These are phyloP conservation scores for Lentinus polychrous DNA, from an alignment of 1,284 basidiomycete genomes.

Conservation along the genomic window DNA sequence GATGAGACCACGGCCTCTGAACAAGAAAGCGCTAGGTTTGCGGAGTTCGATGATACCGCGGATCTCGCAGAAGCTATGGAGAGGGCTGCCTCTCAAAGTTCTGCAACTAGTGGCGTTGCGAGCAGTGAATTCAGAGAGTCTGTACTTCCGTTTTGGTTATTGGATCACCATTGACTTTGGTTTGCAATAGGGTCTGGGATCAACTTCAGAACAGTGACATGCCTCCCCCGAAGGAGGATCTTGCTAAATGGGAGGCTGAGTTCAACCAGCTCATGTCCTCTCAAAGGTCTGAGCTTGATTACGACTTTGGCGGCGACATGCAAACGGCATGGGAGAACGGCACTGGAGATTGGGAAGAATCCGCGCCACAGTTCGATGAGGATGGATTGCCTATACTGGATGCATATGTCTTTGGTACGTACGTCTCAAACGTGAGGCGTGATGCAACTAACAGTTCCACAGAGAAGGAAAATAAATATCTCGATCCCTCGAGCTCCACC, in stretches of 20 bases:
- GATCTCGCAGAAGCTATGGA: conserved; percentile 36
- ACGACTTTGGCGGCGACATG: conserved; percentile 55
- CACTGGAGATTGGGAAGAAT: conserved; percentile 32
- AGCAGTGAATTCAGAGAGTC: conserved; percentile 39
- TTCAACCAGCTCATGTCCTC: conserved; percentile 75
- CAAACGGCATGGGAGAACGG: conserved; percentile 57
- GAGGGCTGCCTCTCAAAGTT: conserved; percentile 28
- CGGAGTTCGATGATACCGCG: conserved; percentile 43
- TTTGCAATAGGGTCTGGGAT: conserved; percentile 49
- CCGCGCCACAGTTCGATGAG: conserved; percentile 49
- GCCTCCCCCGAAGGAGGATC: conserved; percentile 53
- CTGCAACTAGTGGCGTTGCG: conserved; percentile 7
- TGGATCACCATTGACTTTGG: conserved; percentile 4
- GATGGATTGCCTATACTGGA: conserved; percentile 69
- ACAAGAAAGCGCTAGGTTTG: conserved; percentile 41
- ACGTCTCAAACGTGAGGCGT: conserved; percentile 1
- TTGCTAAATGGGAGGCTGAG: conserved; percentile 86
- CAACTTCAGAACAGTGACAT: conserved; percentile 49
- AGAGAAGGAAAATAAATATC: conserved; percentile 68
- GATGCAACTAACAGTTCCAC: conserved; percentile 9
- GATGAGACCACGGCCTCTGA: conserved; percentile 32
- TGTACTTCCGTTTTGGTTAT: conserved; percentile 11
- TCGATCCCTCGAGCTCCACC: conserved; percentile 41
- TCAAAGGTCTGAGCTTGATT: conserved; percentile 56
- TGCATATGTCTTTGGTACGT: conserved; percentile 71